Conservation (phyloP, 2,329 filamentous ascomycete species). For the Trichoderma endophyticum region DNA sequence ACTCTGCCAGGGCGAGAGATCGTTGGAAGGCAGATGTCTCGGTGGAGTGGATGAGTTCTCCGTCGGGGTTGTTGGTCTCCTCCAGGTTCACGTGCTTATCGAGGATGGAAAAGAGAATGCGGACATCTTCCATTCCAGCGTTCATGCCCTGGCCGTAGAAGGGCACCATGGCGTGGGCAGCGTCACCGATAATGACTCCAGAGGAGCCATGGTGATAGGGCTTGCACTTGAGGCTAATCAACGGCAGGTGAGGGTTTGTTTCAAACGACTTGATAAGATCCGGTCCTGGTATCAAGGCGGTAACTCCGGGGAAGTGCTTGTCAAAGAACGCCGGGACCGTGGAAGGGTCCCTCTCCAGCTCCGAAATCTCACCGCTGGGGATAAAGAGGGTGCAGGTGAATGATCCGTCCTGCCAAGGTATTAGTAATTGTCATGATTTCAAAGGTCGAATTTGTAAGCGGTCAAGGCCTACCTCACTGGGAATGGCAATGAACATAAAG, state of each 20-base stretch:
- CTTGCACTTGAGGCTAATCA: slow-evolving; percentile 89
- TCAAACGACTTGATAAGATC: slow-evolving; percentile 73
- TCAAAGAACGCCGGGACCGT: slow-evolving; percentile 72
- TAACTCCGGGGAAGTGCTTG: slow-evolving; percentile 81
- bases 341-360: slow-evolving; percentile 61
- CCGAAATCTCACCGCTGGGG: slow-evolving; percentile 64
- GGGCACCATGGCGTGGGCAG: slow-evolving; percentile 95
- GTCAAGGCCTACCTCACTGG: slow-evolving; percentile 52
- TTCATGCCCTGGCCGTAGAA: slow-evolving; percentile 99
- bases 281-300: slow-evolving; percentile 62
- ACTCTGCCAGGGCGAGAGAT: slow-evolving; percentile 65
- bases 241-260: slow-evolving; percentile 80
- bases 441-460: slow-evolving; percentile 20
- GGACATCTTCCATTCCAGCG: slow-evolving; percentile 89
- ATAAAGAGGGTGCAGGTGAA: slow-evolving; percentile 96
- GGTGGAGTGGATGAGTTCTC: slow-evolving; percentile 33
- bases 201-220: slow-evolving; percentile 79
- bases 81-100: slow-evolving; percentile 59
- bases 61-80: slow-evolving; percentile 43
- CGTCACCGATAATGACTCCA: slow-evolving; percentile 85
- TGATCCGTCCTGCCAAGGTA: slow-evolving; percentile 64
- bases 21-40: slow-evolving; percentile 53
- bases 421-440: neutral
- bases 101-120: slow-evolving; percentile 77
- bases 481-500: slow-evolving; percentile 98